Evolutionary conservation across 176 grass and related monocot genomes (phyloP).

Genomic region (Thinopyrum elongatum): DNA sequence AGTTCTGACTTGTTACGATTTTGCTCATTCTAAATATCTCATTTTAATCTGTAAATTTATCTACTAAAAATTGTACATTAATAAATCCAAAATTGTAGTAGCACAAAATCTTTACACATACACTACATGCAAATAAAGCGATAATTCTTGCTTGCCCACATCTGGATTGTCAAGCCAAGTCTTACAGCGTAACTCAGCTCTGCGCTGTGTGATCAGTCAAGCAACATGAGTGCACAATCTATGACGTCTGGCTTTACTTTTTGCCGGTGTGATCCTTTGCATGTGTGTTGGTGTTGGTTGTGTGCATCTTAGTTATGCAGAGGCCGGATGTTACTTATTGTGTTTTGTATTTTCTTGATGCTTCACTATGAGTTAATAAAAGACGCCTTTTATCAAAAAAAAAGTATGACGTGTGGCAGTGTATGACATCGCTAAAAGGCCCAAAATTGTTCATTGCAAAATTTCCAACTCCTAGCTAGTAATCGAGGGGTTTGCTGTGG

Average conservation of each 20-base stretch:
- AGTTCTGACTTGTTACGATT: no score
- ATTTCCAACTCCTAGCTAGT: neutral
- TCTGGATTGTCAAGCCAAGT: neutral
- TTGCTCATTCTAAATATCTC: neutral
- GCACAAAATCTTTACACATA: neutral
- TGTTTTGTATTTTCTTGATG: no score
- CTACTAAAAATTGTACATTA: neutral
- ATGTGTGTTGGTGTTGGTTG: no score
- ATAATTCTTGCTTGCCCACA: neutral
- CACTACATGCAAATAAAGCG: neutral
- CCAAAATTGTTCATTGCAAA: neutral
- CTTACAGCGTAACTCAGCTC: neutral
- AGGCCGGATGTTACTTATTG: no score
- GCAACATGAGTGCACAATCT: neutral
- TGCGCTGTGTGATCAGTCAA: neutral
- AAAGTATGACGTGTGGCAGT: neutral
- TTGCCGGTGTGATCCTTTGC: no score
- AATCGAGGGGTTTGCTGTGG: neutral
- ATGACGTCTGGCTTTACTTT: neutral
- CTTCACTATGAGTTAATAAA: no score
- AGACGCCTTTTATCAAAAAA: no score
- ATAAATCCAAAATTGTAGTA: neutral
- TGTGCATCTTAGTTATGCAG: no score
- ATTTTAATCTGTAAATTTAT: neutral
- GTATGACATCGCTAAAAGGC: neutral